Conservation (phyloP, 306 rosid genomes). For the Gleditsia sinensis region DNA sequence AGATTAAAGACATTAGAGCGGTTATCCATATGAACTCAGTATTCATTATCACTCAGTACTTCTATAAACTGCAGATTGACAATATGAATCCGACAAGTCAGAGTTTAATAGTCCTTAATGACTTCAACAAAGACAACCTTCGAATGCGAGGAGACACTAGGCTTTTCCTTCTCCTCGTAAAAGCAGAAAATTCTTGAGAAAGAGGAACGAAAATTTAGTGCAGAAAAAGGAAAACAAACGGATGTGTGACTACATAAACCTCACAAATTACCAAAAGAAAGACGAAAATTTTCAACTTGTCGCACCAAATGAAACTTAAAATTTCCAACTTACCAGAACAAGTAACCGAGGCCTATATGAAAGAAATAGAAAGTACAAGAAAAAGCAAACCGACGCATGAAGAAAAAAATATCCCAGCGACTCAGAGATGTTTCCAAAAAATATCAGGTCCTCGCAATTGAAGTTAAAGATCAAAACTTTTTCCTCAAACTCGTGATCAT, state of each 20-base stretch:
- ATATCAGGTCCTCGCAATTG: constrained; percentile 11
- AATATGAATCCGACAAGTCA: background rate
- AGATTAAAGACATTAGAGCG: constrained; percentile 27
- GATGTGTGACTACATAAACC: background rate
- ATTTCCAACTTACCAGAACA: constrained; percentile 53
- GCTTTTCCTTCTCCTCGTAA: background rate
- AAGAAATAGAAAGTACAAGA: constrained; percentile 37
- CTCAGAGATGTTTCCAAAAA: constrained; percentile 20
- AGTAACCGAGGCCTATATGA: constrained; percentile 46
- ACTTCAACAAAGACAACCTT: too few relatives aligned
- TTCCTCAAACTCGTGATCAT: constrained; percentile 27
- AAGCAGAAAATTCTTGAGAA: constrained; percentile 17
- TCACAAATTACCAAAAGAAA: constrained; percentile 33
- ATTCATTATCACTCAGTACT: background rate
- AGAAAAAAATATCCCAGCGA: constrained; percentile 7
- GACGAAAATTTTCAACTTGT: constrained; percentile 16
- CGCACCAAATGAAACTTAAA: constrained; percentile 39
- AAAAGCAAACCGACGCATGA: constrained; percentile 29
- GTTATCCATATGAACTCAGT: constrained; percentile 13
- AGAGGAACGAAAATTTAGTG: background rate
- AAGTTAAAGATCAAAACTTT: constrained; percentile 43
- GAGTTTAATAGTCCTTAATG: background rate
- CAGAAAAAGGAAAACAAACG: constrained; percentile 15
- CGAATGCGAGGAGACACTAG: background rate
- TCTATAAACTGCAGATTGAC: background rate